Evolutionary conservation across 768 basidiomycete genomes (phyloP), one percentile per base, ranked within the genome.

Genomic region (Suillus subalutaceus): DNA sequence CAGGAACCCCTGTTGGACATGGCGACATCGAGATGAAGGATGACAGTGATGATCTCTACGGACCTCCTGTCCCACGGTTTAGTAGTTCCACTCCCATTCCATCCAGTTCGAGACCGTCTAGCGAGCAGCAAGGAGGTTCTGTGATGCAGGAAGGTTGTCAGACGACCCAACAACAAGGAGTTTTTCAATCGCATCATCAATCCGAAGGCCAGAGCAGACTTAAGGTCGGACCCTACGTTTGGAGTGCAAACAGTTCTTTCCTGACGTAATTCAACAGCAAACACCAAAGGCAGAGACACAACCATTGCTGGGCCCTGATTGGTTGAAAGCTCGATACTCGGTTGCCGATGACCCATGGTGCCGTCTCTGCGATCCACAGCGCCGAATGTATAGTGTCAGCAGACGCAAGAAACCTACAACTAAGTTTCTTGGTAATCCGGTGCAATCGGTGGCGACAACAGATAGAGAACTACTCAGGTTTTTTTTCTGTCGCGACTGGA

Each of bases 141-240:
- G 55, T 56, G 35, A 13, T 12, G 6, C 20, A 37, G 32, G 37
- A 37, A n/a, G 35, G 35, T 37, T 3, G 6, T 12, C 55, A 37
- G 35, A n/a, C 5, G 26, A 18, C 40, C 18, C 58, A 60, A 18
- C 59, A 6, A 43, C 41, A 43, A 30, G 18, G 64, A 48, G 66
- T 67, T 70, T 69, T 69, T 69, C 74, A 72, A 68, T 75, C 70
- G 59, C 65, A 67, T 12, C 58, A 41, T 26, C 23, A 59, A 32
- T 12, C 6, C 9, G 18, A 60, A 20, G 9, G 12, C 23, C 59
- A 20, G 18, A 41, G 18, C 41, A 60, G 41, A 26, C 16, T 26
- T 20, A 20, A 41, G 59, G 59, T 60, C 3, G 41, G 26, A 13
- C 12, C 12, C 12, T 43, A 43, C 6, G 59, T 60, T 60, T 35